Evolutionary conservation across 176 grass and related monocot species (phyloP), one percentile per base, ranked within the genome.

Genomic region (Eleusine coracana): DNA sequence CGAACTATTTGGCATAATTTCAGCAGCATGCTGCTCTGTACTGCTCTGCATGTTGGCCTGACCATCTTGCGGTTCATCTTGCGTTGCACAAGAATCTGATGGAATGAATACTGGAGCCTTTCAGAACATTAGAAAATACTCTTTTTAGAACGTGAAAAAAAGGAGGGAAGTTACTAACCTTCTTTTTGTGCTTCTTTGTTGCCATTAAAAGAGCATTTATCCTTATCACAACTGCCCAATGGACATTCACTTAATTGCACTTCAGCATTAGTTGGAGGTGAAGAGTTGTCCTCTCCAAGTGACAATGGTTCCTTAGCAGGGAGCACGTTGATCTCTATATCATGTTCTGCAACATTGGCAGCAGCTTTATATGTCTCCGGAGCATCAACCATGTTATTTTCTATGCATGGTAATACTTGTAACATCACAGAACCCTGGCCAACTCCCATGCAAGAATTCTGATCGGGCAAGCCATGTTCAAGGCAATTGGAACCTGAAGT

Each of bases 351-450:
- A 49, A 27, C 60, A 73, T 21, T 28, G 41, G 17, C 9, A 85
- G 20, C 61, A 69, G 41, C 27, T 77, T 25, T 2, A 55, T 82
- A 28, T 13, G 77, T 61, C 62, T 15, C 46, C 3, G 4, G 31
- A 62, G 36, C 27, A 82, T 79, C 67, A 73, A 21, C 5, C 9
- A 38, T 60, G 41, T 82, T 60, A 68, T 82, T 87, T 64, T 82
- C 31, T 1, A 12, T 18, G 37, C 66, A 65, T 14, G 18, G 13
- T 67, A 59, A 20, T 27, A 55, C 77, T 60, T 71, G 79, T 61
- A 21, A 54, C 66, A 77, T 37, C 31, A 21, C 10, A 45, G 44
- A 84, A 40, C 8, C 5, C 41, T 78, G 42, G 7, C 21, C 23
- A 65, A n/a, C 36, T 66, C 15, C 70, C 23, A 46, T 54, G 2